phyloP scores from a whole-genome alignment of 2,329 filamentous ascomycete species.

The Chrysoporthe puriensis region DNA sequence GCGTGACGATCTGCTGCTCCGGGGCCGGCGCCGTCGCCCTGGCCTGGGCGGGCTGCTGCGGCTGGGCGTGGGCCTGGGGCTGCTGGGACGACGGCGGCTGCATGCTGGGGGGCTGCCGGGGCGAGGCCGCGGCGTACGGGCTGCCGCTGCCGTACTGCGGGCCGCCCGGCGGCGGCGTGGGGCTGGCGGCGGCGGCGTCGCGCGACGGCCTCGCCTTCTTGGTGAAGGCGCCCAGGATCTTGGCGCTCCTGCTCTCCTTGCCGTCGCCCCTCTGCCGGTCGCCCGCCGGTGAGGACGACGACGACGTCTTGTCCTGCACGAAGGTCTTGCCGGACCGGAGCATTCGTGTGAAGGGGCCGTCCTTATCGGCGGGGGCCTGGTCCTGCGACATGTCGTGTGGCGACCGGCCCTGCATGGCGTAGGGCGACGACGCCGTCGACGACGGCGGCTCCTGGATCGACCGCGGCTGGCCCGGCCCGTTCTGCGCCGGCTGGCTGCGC shows the following conservation, averaged over 20 bases:
- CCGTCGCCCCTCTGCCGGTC: slow-evolving; percentile 22
- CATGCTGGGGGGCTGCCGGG: slow-evolving; percentile 8
- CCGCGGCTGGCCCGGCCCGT: slow-evolving; percentile 10
- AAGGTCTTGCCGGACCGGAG: slow-evolving; percentile 30
- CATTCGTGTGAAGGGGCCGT: slow-evolving; percentile 29
- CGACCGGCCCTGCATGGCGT: slow-evolving; percentile 12
- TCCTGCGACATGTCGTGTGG: slow-evolving; percentile 22
- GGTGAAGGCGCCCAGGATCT: slow-evolving; percentile 35
- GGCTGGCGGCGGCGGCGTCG: slow-evolving; percentile 28
- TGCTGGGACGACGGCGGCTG: not conserved
- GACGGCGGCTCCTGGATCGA: slow-evolving; percentile 15
- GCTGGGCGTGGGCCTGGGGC: not conserved
- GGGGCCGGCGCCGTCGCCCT: not conserved
- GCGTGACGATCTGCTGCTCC: slow-evolving; percentile 20
- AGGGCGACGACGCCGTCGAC: not conserved
- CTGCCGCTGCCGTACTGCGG: slow-evolving; percentile 28
- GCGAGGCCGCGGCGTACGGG: slow-evolving; percentile 11
- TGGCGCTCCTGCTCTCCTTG: slow-evolving; percentile 34
- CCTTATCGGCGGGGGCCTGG: slow-evolving; percentile 25
- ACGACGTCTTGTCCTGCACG: slow-evolving; percentile 26
- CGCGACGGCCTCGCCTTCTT: slow-evolving; percentile 32
- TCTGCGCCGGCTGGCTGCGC: slow-evolving; percentile 7
- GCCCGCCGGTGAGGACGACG: not conserved
- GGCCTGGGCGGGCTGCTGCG: not conserved
- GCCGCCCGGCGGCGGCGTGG: slow-evolving; percentile 32